Evolutionary conservation across 352 stramenopile genomes (phyloP), one percentile per base, ranked within the genome.

Genomic region (Ophiocytium majus): DNA sequence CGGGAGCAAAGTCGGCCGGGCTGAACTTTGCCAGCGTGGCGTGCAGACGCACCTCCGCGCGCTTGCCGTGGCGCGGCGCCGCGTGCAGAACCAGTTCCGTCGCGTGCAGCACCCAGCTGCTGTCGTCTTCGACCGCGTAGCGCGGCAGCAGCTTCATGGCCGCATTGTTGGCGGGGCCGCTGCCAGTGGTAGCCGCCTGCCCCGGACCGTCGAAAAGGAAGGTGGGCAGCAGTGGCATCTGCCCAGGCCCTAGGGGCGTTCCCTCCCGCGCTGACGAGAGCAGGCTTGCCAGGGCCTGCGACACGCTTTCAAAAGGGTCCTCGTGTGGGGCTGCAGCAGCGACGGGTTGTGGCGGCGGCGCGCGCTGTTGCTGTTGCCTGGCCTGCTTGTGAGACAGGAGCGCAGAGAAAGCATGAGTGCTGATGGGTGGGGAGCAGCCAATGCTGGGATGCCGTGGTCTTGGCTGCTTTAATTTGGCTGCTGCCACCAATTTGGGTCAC

Each of bases 41-140:
- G 0, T 88, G 79, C 37, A 88, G 49, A 19, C 34, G 63, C 50
- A 86, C 36, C 0, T 83, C 49, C 0, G 5, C 5, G 31, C 34
- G 23, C 17, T 79, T 71, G n/a, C n/a, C 33, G 63, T 37, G 28
- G 34, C 19, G 63, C 34, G 35, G 63, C 0, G 23, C 66, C 37
- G 81, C 37, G 71, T 75, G 66, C 31, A 76, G 31, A 5, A 10
- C 17, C 64, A 88, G 50, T 9, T 66, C 63, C 31, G 84, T 88
- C 28, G 79, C 63, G 76, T 88, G 81, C 0, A 88, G 64, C 33
- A 88, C 81, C 84, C 84, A 88, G 84, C 84, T 88, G 49, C 80
- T 80, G 19, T 88, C 81, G 31, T 84, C 81, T 37, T 76, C 64
- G 17, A 76, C 64, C 5, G 64, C 5, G 17, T 37, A 76, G 17